Percentiles rank a stretch among this genome's conserved stretches.
Evolutionary conservation across 495 filamentous ascomycete species (phyloP).

Genomic region (Penicillium mononematosum): DNA sequence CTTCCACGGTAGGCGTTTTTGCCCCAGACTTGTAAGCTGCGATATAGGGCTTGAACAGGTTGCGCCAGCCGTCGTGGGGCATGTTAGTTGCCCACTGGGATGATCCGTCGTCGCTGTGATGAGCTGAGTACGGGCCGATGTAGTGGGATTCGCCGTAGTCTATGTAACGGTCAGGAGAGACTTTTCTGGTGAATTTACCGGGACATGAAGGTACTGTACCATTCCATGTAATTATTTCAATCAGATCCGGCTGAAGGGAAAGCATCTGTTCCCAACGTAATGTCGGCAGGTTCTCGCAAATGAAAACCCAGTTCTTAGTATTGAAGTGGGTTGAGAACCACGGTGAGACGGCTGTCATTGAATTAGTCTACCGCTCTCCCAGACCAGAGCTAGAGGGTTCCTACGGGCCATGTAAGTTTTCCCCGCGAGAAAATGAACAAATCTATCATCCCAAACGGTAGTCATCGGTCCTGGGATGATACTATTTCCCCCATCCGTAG

Average conservation of each 20-base stretch:
- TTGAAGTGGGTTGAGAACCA: constrained; percentile 45
- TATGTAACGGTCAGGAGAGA: not conserved
- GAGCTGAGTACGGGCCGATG: constrained; percentile 42
- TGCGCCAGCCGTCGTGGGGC: constrained; percentile 19
- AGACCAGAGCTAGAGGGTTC: too few species aligned
- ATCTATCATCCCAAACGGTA: constrained; percentile 42
- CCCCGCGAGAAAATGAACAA: constrained; percentile 44
- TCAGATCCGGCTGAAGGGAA: constrained; percentile 40
- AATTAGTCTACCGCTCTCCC: not conserved
- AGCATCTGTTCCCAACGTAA: constrained; percentile 54
- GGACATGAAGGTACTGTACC: not conserved
- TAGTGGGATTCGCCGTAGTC: constrained; percentile 62
- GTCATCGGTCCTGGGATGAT: constrained; percentile 44
- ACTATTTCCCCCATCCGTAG: constrained; percentile 54
- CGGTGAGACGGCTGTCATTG: constrained; percentile 29
- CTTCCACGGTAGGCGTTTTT: constrained; percentile 6
- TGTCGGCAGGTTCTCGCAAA: constrained; percentile 34
- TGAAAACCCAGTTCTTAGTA: constrained; percentile 53
- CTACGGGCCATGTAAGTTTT: constrained; percentile 56
- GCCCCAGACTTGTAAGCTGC: constrained; percentile 6
- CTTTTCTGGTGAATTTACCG: not conserved
- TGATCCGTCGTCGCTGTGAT: constrained; percentile 54
- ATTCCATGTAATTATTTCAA: constrained; percentile 66
- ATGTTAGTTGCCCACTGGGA: constrained; percentile 58
- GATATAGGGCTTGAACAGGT: constrained; percentile 24